Evolutionary conservation across 768 basidiomycete genomes (phyloP).

Genomic region (Hericium erinaceus): DNA sequence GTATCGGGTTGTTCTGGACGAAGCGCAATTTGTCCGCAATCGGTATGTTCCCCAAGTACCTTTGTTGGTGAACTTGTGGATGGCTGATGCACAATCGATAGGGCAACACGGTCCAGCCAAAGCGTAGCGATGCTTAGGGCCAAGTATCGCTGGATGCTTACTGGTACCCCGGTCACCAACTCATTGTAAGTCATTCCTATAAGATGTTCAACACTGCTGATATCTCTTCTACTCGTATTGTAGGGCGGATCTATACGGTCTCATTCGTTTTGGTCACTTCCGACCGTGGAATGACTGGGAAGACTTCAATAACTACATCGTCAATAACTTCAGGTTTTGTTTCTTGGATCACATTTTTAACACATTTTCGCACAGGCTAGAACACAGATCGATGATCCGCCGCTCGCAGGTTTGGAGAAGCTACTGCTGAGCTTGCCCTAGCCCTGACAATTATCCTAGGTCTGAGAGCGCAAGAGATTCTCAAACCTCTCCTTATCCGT

Average conservation of each 20-base stretch:
- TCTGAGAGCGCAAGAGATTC: constrained; percentile 54
- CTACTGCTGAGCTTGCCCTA: neutral
- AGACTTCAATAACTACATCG: constrained; percentile 50
- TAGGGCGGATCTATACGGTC: constrained; percentile 63
- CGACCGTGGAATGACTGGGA: constrained; percentile 68
- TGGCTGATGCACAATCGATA: constrained; percentile 13
- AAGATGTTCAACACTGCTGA: neutral
- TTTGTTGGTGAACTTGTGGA: neutral
- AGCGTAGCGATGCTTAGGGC: constrained; percentile 51
- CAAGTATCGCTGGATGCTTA: constrained; percentile 71
- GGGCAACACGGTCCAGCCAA: constrained; percentile 47
- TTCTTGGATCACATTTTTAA: neutral
- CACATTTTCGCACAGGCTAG: constrained; percentile 29
- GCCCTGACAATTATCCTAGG: constrained; percentile 22
- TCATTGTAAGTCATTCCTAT: constrained; percentile 36
- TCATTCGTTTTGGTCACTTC: constrained; percentile 61
- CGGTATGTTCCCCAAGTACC: constrained; percentile 23
- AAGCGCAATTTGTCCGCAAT: constrained; percentile 71
- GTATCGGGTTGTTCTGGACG: constrained; percentile 67
- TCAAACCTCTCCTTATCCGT: constrained; percentile 59
- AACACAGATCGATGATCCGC: constrained; percentile 47
- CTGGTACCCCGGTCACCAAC: constrained; percentile 69
- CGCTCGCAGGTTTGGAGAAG: constrained; percentile 40
- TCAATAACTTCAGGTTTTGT: constrained; percentile 18
- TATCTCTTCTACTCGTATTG: neutral